Evolutionary conservation across 345 rosid species (phyloP).

Genomic region (Mangifera indica): DNA sequence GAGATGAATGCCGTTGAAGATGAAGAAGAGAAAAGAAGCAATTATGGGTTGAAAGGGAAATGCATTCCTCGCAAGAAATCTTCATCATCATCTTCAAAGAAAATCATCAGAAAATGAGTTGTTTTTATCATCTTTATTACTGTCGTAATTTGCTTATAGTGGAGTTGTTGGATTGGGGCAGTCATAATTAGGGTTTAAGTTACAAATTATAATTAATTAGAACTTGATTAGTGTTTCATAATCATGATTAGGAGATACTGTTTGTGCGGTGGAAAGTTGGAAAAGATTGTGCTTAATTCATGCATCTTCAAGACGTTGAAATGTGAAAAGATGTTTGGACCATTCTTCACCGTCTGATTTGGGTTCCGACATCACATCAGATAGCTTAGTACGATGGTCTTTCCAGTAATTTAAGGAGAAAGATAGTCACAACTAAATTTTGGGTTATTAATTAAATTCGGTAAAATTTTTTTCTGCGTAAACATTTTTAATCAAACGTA

Average conservation of each 20-base stretch:
- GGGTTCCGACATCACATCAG: background rate
- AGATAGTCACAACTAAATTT: too few relatives aligned
- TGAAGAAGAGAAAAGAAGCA: conserved; percentile 31
- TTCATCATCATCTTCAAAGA: conserved; percentile 44
- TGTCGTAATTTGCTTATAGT: background rate
- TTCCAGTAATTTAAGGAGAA: background rate
- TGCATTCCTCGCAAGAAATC: conserved; percentile 66
- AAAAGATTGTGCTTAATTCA: too few relatives aligned
- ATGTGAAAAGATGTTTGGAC: background rate
- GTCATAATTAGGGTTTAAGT: background rate
- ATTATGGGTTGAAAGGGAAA: conserved; percentile 44
- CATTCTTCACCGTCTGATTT: background rate
- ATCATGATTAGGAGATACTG: background rate
- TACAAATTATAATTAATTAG: background rate
- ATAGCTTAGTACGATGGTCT: background rate
- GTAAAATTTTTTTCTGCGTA: too few relatives aligned
- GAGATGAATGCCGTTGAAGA: conserved; percentile 15
- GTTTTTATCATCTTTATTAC: too few relatives aligned
- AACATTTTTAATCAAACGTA: too few relatives aligned
- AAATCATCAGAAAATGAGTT: conserved; percentile 34
- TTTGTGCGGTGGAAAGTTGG: background rate
- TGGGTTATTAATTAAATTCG: too few relatives aligned
- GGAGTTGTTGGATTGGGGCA: conserved; percentile 9
- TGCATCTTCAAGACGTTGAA: too few relatives aligned
- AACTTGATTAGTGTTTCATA: background rate